Base-by-base conservation (phyloP, 371 early-diverging fungal genomes). In the Catenaria anguillulae region DNA sequence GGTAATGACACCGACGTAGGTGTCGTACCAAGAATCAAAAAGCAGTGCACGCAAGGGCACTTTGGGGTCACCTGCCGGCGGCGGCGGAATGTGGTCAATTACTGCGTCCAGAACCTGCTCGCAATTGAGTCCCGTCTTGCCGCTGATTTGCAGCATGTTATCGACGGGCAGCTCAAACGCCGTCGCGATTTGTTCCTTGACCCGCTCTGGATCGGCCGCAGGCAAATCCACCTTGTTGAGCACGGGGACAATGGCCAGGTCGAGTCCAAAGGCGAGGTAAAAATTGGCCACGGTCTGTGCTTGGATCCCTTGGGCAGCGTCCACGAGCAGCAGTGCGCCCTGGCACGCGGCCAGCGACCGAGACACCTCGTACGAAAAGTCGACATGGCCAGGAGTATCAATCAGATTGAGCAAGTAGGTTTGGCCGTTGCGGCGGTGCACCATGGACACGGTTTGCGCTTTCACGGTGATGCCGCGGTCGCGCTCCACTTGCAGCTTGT, bases 381-480 rank as follows among this genome's bases (percentile, higher is more conserved):
- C 90, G 24, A 85, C 84, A 62, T 86, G 87, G 0, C 86, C 87
- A 13, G 93, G 93, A 19, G 92, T 91, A 67, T 93, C 93, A 66
- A 91, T 88, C 48, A 92, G 63, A 70, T 93, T 93, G 40, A 93
- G 68, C 12, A 93, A 67, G 67, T 91, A 93, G 2, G 77, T 67
- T 60, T 84, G 75, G 24, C 84, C 84, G 43, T 84, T 82, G 67
- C 86, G 74, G 0, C 75, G 74, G 66, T 89, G 85, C 66, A 92
- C 81, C 90, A 92, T 89, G 52, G 90, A 89, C 4, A 84, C 89
- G 33, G 89, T 85, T 86, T 90, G 94, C 15, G 97, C 97, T 71
- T 97, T 97, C 50, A 97, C 93, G 8, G 96, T 95, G 61, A 97
- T 95, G 24, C 97, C 97, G 36, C 97, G 78, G 67, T 94, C 92